Evolutionary conservation across 192 early-diverging fungal genomes (phyloP), one percentile per base, ranked within the genome.

Genomic region (Backusella mclennaniae): DNA sequence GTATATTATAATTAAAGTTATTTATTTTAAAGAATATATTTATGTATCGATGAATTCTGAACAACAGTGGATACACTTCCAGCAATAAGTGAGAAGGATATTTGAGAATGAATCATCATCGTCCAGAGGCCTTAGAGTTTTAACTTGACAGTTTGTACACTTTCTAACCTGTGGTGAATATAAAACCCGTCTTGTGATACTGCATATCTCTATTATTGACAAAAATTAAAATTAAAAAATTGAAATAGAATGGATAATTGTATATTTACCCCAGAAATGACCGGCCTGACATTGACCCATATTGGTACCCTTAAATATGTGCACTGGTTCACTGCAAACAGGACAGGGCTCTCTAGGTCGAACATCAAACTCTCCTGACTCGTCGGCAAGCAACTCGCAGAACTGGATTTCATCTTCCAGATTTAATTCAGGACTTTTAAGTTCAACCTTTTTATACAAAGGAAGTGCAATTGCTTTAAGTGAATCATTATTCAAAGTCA

Each of bases 221-320:
- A 68, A 9, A 21, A 59, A 3, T 53, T 33, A 56, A 31, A 26
- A 17, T n/a, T 17, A n/a, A 33, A 3, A 33, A 33, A 33, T 2
- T 3, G 15, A 12, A 35, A 52, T 56, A 5, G 1, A 31, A 23
- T 35, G 44, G n/a, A 19, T 44, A 14, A 0, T 19, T 29, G 26
- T 63, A 63, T 63, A 56, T 19, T 73, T 74, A 74, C 73, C 73
- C 73, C 73, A 74, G 36, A 56, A 59, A 56, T 74, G 73, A n/a
- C 73, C 73, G 41, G 73, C 35, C 26, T n/a, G 23, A 17, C 73
- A 74, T 59, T 52, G 36, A 29, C 53, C 36, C 35, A 74, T 63
- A 17, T 33, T 74, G 21, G 35, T 74, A 52, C 35, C 36, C n/a
- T 59, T 35, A 21, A 74, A 39, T 15, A 56, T 35, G n/a, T 63